These are phyloP conservation scores for Maudiozyma barnettii DNA, from an alignment of 805 yeast species.

Conservation along the genomic window DNA sequence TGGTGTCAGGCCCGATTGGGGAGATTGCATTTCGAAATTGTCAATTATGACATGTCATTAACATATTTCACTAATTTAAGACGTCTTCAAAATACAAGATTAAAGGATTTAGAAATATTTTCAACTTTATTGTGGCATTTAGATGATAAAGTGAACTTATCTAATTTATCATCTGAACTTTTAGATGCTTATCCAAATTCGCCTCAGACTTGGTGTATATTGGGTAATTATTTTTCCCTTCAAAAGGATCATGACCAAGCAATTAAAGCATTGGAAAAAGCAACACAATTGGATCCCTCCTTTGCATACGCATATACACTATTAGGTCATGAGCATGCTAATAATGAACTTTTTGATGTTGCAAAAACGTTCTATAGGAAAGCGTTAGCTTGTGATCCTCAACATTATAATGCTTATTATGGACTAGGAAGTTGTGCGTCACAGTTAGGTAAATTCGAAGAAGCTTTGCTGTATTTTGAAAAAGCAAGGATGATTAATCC, in stretches of 20 bases:
- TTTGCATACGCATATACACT: slow-evolving; percentile 86
- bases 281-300: slow-evolving; percentile 54
- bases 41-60: slow-evolving; percentile 71
- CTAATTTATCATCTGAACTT: slow-evolving; percentile 76
- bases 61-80: slow-evolving; percentile 54
- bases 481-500: slow-evolving; percentile 87
- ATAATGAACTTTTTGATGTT: slow-evolving; percentile 82
- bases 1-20: slow-evolving; percentile 81
- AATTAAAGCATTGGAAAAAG: slow-evolving; percentile 73
- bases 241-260: slow-evolving; percentile 84
- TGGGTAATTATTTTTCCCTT: slow-evolving; percentile 82
- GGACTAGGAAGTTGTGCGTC: slow-evolving; percentile 92
- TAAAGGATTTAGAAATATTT: slow-evolving; percentile 82
- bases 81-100: slow-evolving; percentile 61
- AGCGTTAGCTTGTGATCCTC: slow-evolving; percentile 65
- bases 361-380: slow-evolving; percentile 76
- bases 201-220: slow-evolving; percentile 84
- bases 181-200: slow-evolving; percentile 52
- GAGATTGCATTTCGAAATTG: slow-evolving; percentile 74
- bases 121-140: slow-evolving; percentile 92
- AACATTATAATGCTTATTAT: slow-evolving; percentile 90
- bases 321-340: slow-evolving; percentile 85
- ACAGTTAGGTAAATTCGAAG: slow-evolving; percentile 72
- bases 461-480: slow-evolving; percentile 79
- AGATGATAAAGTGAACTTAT: slow-evolving; percentile 66